phyloP scores from a whole-genome alignment of 768 basidiomycete species.

The Pleurotus ostreatus region DNA sequence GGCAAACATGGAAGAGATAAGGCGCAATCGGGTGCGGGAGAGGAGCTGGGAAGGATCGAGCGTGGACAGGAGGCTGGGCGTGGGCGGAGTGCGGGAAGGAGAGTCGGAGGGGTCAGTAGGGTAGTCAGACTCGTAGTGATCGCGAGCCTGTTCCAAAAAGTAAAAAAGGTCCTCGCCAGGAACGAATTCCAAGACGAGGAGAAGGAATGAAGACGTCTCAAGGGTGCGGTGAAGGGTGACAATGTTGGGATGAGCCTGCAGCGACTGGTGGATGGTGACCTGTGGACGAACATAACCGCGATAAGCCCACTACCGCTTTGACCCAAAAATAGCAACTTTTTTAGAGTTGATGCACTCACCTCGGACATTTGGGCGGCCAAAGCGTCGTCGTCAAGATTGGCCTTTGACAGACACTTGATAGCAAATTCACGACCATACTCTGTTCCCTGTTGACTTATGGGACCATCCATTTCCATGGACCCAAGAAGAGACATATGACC shows the following conservation, averaged over 20 bases:
- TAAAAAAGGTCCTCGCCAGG: constrained; percentile 98
- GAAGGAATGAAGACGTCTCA: constrained; percentile 86
- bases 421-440: constrained; percentile 82
- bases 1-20: constrained; percentile 95
- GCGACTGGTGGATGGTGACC: constrained; percentile 93
- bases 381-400: constrained; percentile 85
- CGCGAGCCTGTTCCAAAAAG: constrained; percentile 94
- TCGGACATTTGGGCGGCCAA: constrained; percentile 89
- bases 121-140: constrained; percentile 65
- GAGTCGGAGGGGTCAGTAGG: constrained; percentile 36
- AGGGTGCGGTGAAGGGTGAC: constrained; percentile 92
- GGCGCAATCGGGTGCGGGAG: constrained; percentile 80
- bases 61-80: constrained; percentile 86
- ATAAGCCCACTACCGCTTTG: background rate
- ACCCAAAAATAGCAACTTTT: background rate
- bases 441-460: constrained; percentile 27
- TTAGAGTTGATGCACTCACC: constrained; percentile 34
- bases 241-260: constrained; percentile 87
- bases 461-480: constrained; percentile 48
- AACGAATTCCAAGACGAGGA: constrained; percentile 92
- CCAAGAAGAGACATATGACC: constrained; percentile 44
- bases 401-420: constrained; percentile 95
- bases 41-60: constrained; percentile 78
- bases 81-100: constrained; percentile 78
- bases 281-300: constrained; percentile 24